Evolutionary conservation across 2,329 filamentous ascomycete genomes (phyloP), one percentile per base, ranked within the genome.

Genomic region (Aureobasidium sp.): DNA sequence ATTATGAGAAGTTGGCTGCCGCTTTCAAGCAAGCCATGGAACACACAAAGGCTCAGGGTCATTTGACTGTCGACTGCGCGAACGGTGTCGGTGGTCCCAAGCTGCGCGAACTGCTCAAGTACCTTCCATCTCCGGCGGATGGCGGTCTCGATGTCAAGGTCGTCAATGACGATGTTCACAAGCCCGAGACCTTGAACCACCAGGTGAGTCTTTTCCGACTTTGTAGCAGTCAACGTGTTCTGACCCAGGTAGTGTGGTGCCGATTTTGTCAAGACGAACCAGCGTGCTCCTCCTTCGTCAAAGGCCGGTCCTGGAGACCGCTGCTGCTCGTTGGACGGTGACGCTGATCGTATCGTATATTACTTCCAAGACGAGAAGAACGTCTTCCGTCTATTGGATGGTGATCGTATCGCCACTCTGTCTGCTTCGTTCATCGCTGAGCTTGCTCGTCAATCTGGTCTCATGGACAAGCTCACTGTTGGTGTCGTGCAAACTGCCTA

Each of bases 401-500:
- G 93, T 57, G 93, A 98, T 71, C 89, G 91, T 50, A 98, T 98
- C 65, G 91, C 93, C 4, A 95, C 90, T 2, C 83, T 98, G 48
- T 88, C 89, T 11, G 93, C 93, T 37, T 88, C 87, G 1, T 98
- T 96, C 74, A 89, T 98, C 58, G 88, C 86, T 32, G 90, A 97
- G 59, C 84, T 96, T 27, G 83, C 90, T 48, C 82, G 84, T 54
- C 85, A 84, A 56, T 88, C 89, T 53, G 88, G 88, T 12, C 79
- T 98, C 25, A 77, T 83, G 44, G 80, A 86, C 24, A 85, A 90
- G 58, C 78, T 97, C 60, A 89, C 87, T 65, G 90, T 97, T 57
- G 93, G 91, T 55, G 88, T 98, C 50, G 86, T 98, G 11, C 93
- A 98, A 73, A 98, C 93, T 1, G 93, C 93, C 17, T 98, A 98